Evolutionary conservation across 495 filamentous ascomycete species (phyloP).

Genomic region (Neurospora discreta): DNA sequence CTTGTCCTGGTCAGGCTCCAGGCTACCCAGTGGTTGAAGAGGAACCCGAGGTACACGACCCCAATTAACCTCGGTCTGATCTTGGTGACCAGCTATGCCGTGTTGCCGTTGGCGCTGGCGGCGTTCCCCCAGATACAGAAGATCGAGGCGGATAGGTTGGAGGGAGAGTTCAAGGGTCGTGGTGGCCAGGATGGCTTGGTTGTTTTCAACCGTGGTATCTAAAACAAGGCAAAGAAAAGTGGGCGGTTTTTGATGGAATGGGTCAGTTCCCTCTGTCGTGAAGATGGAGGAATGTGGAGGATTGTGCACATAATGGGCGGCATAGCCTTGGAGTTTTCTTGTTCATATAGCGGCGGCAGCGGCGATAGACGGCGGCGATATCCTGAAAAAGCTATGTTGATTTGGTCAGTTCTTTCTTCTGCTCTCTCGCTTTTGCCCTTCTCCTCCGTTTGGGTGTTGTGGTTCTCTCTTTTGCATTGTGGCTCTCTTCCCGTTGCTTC

Average conservation of each 20-base stretch:
- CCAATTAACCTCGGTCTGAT: conserved; percentile 81
- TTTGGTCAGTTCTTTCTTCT: background rate
- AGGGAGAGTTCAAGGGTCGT: conserved; percentile 69
- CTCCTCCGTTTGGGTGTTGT: background rate
- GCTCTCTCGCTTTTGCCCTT: background rate
- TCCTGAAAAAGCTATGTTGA: background rate
- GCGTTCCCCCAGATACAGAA: conserved; percentile 87
- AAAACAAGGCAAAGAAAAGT: conserved; percentile 5
- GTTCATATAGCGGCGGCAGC: background rate
- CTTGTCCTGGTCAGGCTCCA: conserved; percentile 75
- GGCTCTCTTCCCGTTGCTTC: background rate
- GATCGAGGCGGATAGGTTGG: conserved; percentile 58
- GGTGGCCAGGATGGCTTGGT: conserved; percentile 69
- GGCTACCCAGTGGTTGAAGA: conserved; percentile 56
- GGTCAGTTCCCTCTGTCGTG: background rate
- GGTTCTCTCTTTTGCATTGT: background rate
- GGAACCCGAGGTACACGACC: conserved; percentile 55
- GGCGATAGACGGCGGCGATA: background rate
- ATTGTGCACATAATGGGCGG: background rate
- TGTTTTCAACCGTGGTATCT: conserved; percentile 88
- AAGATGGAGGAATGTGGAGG: background rate
- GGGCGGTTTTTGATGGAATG: background rate
- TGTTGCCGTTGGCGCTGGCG: conserved; percentile 73
- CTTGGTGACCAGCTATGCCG: conserved; percentile 67
- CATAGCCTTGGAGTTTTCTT: conserved; percentile 7